Evolutionary conservation across 2,329 filamentous ascomycete genomes (phyloP), one percentile per base, ranked within the genome.

Genomic region (Beauveria sp.): DNA sequence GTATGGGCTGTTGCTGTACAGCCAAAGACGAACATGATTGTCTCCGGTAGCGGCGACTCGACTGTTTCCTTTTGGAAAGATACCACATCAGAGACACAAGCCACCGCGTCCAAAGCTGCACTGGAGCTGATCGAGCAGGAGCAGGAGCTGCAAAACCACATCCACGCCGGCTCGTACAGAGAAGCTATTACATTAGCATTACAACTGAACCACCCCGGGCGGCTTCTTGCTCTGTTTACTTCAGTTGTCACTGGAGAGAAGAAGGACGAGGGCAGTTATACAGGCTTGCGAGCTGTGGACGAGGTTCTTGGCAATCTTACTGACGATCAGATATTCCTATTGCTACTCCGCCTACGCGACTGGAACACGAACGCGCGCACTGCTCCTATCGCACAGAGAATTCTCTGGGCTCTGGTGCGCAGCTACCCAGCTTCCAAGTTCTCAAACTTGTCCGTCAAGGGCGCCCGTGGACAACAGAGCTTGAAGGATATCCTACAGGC

Each of bases 311-410:
- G 81, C n/a, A 84, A 79, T 14, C 80, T 99, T 6, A 88, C 88
- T 5, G 88, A 95, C 67, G 89, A 93, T 67, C 93, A 98, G 72
- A 83, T 99, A 16, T 96, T 91, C 75, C 80, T 86, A 7, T 82
- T 99, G 16, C 82, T 99, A 0, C 79, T 93, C 43, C 83, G 95
- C 63, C 76, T 97, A 50, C 84, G 96, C 51, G 95, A 99, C 76
- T 99, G 95, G 95, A 99, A 99, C 72, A 96, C 95, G 5, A 98
- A 98, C 68, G 92, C 91, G 0, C 84, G 91, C 64, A 96, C 91
- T 3, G 88, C 92, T 1, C 83, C 87, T 5, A 86, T 98, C 1
- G 90, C 95, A 1, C 95, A 99, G 75, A 85, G 88, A 40, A 88
- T 99, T 16, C 77, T 99, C 8, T 89, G 87, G 78, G 85, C 89